Evolutionary conservation across 345 rosid genomes (phyloP).

Genomic region (Populus ilicifolia): DNA sequence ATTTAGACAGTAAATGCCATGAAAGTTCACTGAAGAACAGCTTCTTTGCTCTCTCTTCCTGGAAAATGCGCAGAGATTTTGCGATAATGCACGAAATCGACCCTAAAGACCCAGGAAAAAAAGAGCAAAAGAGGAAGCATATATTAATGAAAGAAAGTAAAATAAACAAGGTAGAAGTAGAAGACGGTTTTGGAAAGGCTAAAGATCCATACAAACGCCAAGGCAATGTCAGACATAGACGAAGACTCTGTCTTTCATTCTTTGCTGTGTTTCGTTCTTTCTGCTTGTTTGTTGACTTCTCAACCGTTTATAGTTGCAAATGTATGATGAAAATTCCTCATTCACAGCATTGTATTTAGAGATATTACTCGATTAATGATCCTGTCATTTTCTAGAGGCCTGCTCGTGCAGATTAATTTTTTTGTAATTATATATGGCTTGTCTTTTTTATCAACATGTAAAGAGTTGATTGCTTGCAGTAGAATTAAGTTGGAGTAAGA

Average conservation of each 20-base stretch:
- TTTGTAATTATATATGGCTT: no score
- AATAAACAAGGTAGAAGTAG: not conserved
- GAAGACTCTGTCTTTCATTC: not conserved
- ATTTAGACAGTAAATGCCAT: not conserved
- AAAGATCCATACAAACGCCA: not conserved
- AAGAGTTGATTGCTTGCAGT: no score
- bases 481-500: no score
- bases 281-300: not conserved
- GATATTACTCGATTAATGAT: no score
- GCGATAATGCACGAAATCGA: not conserved
- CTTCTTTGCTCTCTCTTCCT: not conserved
- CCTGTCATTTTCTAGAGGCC: no score
- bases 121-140: not conserved
- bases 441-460: no score
- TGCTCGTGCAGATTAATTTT: no score
- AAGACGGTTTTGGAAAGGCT: not conserved
- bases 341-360: no score
- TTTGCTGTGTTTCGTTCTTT: not conserved
- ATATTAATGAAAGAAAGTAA: not conserved
- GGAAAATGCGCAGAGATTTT: slow-evolving; percentile 2
- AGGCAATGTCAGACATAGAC: not conserved
- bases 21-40: not conserved
- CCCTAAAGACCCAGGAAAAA: not conserved
- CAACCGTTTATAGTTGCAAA: not conserved
- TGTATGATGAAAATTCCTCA: no score